Conservation (phyloP, 2,329 filamentous ascomycete species). For the Aspergillus aculeatinus region DNA sequence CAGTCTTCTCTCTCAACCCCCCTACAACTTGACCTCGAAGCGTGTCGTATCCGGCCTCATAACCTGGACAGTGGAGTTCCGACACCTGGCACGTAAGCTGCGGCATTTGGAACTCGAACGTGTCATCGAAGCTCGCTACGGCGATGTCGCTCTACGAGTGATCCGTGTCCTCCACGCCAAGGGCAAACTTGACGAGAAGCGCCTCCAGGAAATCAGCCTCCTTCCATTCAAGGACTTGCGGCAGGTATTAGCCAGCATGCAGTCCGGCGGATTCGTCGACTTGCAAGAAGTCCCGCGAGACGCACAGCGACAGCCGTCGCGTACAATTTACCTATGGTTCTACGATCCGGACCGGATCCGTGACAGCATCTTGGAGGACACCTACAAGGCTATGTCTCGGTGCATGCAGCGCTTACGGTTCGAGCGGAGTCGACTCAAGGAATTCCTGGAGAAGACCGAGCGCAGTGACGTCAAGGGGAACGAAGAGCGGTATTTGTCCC, state of each 20-base stretch:
- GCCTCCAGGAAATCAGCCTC: constrained; percentile 74
- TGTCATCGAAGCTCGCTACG: constrained; percentile 75
- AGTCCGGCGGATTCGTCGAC: constrained; percentile 81
- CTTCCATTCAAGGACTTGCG: constrained; percentile 85
- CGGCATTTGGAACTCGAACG: constrained; percentile 78
- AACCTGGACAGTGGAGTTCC: constrained; percentile 82
- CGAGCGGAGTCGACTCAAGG: constrained; percentile 69
- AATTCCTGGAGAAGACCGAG: constrained; percentile 76
- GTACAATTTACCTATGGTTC: constrained; percentile 89
- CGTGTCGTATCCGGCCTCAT: constrained; percentile 54
- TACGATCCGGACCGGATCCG: constrained; percentile 75
- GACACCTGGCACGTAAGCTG: constrained; percentile 67
- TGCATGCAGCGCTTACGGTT: constrained; percentile 76
- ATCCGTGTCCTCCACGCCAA: constrained; percentile 80
- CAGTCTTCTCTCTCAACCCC: constrained; percentile 51
- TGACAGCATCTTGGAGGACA: constrained; percentile 70
- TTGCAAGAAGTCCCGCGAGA: constrained; percentile 94
- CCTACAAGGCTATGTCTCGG: constrained; percentile 87
- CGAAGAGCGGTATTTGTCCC: constrained; percentile 75
- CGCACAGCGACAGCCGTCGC: constrained; percentile 73
- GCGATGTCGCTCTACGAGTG: constrained; percentile 74
- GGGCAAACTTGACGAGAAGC: constrained; percentile 93
- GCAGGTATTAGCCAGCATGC: constrained; percentile 78
- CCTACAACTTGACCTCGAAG: constrained; percentile 38
- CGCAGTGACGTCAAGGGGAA: constrained; percentile 82